A percentile compares a stretch with the other conserved stretches of the same genome.
Conservation (phyloP, 2,329 filamentous ascomycete species). For the Nemania serpens region DNA sequence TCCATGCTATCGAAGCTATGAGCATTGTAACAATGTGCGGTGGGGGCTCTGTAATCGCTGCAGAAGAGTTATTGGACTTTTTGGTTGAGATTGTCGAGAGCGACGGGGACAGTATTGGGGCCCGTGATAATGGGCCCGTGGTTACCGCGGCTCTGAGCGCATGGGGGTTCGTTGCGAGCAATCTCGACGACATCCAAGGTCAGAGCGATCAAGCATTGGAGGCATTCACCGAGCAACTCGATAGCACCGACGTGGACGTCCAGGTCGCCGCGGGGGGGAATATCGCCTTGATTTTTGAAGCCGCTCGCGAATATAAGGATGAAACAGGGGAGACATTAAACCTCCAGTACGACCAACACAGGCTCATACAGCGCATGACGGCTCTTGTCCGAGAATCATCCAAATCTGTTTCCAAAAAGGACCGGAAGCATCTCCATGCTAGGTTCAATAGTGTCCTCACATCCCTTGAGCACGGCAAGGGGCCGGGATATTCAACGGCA, state of each 20-base stretch:
- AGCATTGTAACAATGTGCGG: conserved; percentile 75
- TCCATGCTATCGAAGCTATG: conserved; percentile 73
- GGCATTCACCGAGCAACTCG: conserved; percentile 82
- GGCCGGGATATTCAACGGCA: conserved; percentile 59
- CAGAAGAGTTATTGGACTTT: conserved; percentile 74
- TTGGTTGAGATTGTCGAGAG: conserved; percentile 78
- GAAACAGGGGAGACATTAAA: conserved; percentile 54
- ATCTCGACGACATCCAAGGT: conserved; percentile 74
- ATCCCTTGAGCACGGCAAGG: conserved; percentile 58
- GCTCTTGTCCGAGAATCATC: conserved; percentile 54
- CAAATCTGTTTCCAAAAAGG: conserved; percentile 55
- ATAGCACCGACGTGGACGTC: conserved; percentile 72
- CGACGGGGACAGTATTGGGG: conserved; percentile 74
- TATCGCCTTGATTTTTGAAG: conserved; percentile 83
- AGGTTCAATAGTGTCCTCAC: conserved; percentile 58
- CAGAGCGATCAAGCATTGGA: conserved; percentile 75
- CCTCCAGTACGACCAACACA: conserved; percentile 56
- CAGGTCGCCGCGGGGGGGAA: conserved; percentile 79
- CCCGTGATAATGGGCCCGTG: conserved; percentile 70
- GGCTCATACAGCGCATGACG: conserved; percentile 52
- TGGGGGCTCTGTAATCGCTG: conserved; percentile 70
- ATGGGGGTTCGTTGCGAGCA: conserved; percentile 81
- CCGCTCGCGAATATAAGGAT: conserved; percentile 56
- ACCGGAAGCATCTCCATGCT: conserved; percentile 53
- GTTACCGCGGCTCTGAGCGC: conserved; percentile 76